Evolutionary conservation across 306 rosid genomes (phyloP).

Genomic region (Casuarina equisetifolia): DNA sequence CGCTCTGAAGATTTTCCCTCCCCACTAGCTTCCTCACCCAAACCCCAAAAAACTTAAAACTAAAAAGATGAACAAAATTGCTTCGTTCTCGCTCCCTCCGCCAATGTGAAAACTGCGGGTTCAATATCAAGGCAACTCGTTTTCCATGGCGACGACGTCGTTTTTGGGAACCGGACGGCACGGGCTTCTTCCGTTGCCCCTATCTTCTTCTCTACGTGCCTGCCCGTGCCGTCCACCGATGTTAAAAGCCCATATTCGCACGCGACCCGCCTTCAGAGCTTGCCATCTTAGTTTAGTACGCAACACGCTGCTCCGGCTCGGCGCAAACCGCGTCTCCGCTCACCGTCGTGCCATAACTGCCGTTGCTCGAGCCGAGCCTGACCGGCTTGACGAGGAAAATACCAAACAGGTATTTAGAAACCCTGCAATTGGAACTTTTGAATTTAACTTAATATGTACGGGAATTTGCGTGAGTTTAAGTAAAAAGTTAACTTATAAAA

Average conservation of each 20-base stretch:
- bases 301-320: constrained; percentile 6
- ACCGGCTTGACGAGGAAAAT: constrained; percentile 32
- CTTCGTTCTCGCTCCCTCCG: background rate
- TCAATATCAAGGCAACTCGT: background rate
- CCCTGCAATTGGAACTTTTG: background rate
- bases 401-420: constrained; percentile 37
- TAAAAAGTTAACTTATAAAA: background rate
- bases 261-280: constrained; percentile 7
- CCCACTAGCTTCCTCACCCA: background rate
- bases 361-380: constrained; percentile 41
- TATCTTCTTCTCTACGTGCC: constrained; percentile 26
- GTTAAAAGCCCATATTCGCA: constrained; percentile 12
- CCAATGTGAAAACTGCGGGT: background rate
- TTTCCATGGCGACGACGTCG: constrained; percentile 35
- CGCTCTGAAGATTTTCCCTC: background rate
- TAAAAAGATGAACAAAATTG: too few species aligned
- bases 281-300: constrained; percentile 16
- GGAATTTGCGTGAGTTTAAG: background rate
- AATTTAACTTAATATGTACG: background rate
- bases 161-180: constrained; percentile 20
- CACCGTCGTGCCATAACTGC: constrained; percentile 30
- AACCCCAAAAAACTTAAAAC: background rate
- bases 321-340: background rate
- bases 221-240: constrained; percentile 27
- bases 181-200: constrained; percentile 25